Evolutionary conservation across 768 basidiomycete genomes (phyloP).

Genomic region (Termitomyces sp.): DNA sequence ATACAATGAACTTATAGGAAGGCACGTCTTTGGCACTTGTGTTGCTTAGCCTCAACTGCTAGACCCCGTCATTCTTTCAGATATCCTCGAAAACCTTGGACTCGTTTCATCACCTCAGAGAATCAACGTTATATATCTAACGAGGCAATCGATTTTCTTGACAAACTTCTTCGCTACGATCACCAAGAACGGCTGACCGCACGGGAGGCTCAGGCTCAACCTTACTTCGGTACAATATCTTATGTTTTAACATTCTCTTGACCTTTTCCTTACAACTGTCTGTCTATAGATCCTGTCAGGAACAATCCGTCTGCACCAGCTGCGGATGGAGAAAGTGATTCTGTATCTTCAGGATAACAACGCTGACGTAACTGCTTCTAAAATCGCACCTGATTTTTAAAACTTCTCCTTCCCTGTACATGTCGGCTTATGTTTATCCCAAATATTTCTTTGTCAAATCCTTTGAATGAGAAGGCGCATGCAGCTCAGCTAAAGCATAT

Average conservation of each 20-base stretch:
- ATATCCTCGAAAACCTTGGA: constrained; percentile 94
- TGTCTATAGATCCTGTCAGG: constrained; percentile 58
- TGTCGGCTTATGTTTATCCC: constrained; percentile 10
- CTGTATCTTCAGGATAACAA: constrained; percentile 40
- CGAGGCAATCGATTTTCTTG: constrained; percentile 93
- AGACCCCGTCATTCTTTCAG: constrained; percentile 28
- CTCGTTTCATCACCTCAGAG: constrained; percentile 89
- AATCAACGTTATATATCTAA: constrained; percentile 96
- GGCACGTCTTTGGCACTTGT: constrained; percentile 32
- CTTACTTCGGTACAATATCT: constrained; percentile 74
- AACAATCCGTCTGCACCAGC: constrained; percentile 33
- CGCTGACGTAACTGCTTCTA: constrained; percentile 8
- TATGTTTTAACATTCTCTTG: constrained; percentile 2
- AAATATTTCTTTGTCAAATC: constrained; percentile 3
- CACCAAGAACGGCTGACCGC: constrained; percentile 97
- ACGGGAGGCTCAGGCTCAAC: constrained; percentile 83
- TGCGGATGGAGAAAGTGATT: constrained; percentile 63
- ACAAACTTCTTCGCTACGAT: constrained; percentile 93
- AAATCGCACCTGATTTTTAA: constrained; percentile 12
- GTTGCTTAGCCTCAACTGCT: constrained; percentile 1
- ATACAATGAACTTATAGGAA: constrained; percentile 90
- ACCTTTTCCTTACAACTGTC: constrained; percentile 12
- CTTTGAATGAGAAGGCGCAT: not conserved
- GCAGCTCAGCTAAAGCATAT: not conserved
- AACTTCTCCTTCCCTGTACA: constrained; percentile 6